Evolutionary conservation across 164 flowering plant species (phyloP), one percentile per base, ranked within the genome.

Genomic region (Malania oleifera): DNA sequence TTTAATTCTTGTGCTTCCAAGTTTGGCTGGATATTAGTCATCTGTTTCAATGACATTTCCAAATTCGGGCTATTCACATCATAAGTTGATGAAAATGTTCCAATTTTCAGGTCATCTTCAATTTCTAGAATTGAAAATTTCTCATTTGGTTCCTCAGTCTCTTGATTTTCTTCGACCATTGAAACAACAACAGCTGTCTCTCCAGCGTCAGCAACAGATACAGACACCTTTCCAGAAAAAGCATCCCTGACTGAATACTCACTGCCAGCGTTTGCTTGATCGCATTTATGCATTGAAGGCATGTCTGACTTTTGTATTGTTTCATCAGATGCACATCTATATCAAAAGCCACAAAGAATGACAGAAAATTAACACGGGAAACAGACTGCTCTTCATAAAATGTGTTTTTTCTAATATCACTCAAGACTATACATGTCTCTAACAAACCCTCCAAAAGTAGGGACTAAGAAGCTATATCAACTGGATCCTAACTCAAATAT

Each of bases 111-210:
- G 44, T 69, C 69, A 47, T 53, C 31, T 1, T 51, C 54, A 48
- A 25, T 47, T 39, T 68, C 71, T 57, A 43, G 18, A 43, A 22
- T 53, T 40, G 75, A 68, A 54, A 53, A n/a, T 39, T 68, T 66
- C 47, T 64, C 63, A 46, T 34, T 59, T 52, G 71, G 63, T 64
- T 56, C 75, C 59, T 65, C 64, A 54, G 24, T 49, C 65, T 23
- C 28, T 44, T 79, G 68, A 58, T 71, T 64, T 57, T 56, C 80
- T 50, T 66, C 82, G 70, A 87, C 74, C 74, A 83, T 60, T 60
- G 99, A 93, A 52, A 93, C 80, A 60, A 93, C 96, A 52, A 90
- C 62, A 70, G 92, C 97, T 23, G 97, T 93, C 73, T 93, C 99
- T 41, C 99, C 99, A 51, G 73, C 73, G 78, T 87, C 99, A 62